Evolutionary conservation across 83 land plant species (phyloP), one percentile per base, ranked within the genome.

Genomic region (Picea abies): DNA sequence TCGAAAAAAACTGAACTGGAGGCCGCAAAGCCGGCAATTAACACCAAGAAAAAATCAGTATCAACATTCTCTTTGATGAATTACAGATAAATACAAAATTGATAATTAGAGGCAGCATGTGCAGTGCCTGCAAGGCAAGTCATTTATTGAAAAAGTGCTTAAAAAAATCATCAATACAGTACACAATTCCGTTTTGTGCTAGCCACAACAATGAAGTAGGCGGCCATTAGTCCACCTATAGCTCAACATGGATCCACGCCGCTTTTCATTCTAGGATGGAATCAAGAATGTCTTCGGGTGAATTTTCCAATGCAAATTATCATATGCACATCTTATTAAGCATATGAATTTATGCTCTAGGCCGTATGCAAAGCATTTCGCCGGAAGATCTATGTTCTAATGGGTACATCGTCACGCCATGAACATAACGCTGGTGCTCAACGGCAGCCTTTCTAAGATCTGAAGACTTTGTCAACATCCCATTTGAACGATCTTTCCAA

Each of bases 391-490:
- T 88, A 22, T 89, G 94, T 49, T 93, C 98, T 80, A 95, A 79
- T 61, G 98, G 98, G 63, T 95, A 95, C 92, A 94, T 84, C 19
- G 94, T 92, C 63, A 92, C 84, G 3, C 93, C 92, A 63, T 83
- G 88, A 29, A 93, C 90, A 82, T 78, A 85, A n/a, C 83, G 77
- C 65, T 90, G 83, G 80, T 95, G 98, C 60, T 86, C 82, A 20
- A 77, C 37, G 32, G 94, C 93, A 37, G 80, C 84, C 80, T 84
- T 84, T 83, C 91, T 86, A 8, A 87, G 76, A 68, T 79, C 75
- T 32, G 88, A 44, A 10, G 69, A n/a, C 5, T 9, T 5, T n/a
- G 17, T 49, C 11, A 19, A 44, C 73, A 78, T 85, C 39, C 79
- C 81, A 72, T 79, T 82, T 25, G 32, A 41, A 52, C 79, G 82